Evolutionary conservation across 768 basidiomycete species (phyloP).

Genomic region (Hericium alpestre): DNA sequence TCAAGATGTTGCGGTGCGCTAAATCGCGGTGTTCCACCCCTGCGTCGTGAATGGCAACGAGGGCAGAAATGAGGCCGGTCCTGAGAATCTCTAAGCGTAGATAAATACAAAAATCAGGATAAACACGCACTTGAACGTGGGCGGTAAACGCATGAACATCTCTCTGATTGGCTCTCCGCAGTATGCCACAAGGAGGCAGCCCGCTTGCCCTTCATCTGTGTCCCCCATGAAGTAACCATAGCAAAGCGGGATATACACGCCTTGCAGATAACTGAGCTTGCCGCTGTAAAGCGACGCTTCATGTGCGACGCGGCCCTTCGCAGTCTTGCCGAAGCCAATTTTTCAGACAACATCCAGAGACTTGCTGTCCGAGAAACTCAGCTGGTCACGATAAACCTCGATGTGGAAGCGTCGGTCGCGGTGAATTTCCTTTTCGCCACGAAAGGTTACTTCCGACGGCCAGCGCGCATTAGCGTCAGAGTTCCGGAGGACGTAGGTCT

Average conservation of each 20-base stretch:
- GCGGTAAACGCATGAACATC: neutral
- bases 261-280: neutral
- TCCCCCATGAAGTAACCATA: neutral
- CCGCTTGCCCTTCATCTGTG: neutral
- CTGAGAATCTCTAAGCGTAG: neutral
- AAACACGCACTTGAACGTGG: neutral
- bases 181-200: neutral
- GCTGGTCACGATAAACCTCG: neutral
- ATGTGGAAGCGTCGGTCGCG: neutral
- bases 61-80: neutral
- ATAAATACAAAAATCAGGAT: neutral
- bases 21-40: neutral
- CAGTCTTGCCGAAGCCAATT: neutral
- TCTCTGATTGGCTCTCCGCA: neutral
- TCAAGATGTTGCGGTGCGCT: neutral
- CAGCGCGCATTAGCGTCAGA: too few relatives aligned
- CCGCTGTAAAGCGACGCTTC: neutral
- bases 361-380: neutral
- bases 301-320: neutral
- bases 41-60: neutral
- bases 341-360: neutral
- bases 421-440: too few relatives aligned
- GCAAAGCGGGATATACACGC: neutral
- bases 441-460: too few relatives aligned
- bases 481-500: too few relatives aligned